Conservation (phyloP, 495 filamentous ascomycete species). For the Penicillium longicatenatum region DNA sequence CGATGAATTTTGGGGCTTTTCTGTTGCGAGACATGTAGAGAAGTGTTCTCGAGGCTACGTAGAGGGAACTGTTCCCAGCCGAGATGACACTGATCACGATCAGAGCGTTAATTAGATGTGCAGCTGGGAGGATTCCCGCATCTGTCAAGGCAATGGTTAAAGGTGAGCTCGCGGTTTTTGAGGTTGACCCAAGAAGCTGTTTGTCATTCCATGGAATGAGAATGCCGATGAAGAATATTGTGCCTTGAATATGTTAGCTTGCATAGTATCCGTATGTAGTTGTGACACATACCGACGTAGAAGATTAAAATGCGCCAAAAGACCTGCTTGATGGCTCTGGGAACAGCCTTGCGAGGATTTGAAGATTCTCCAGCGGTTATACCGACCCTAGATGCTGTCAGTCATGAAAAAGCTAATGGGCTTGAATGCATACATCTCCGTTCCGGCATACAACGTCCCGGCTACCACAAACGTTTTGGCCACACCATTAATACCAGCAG, state of each 20-base stretch:
- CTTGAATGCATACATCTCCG: constrained; percentile 53
- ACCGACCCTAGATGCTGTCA: constrained; percentile 48
- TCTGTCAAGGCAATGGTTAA: constrained; percentile 72
- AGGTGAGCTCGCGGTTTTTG: constrained; percentile 64
- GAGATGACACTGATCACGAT: constrained; percentile 70
- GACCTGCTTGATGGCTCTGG: constrained; percentile 66
- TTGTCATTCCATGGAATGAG: constrained; percentile 59
- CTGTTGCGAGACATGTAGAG: constrained; percentile 65
- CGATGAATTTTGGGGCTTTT: constrained; percentile 67
- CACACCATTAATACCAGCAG: constrained; percentile 60
- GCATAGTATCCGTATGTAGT: too few relatives aligned
- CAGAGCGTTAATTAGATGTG: constrained; percentile 70
- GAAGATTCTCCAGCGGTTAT: constrained; percentile 67
- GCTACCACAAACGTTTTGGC: constrained; percentile 64
- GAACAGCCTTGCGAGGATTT: constrained; percentile 63
- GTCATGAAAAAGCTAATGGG: neutral
- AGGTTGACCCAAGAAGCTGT: constrained; percentile 43
- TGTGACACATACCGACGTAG: constrained; percentile 60
- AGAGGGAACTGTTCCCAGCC: constrained; percentile 70
- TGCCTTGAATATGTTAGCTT: constrained; percentile 19
- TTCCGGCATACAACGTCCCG: constrained; percentile 70
- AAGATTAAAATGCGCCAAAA: constrained; percentile 74
- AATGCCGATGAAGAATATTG: constrained; percentile 70
- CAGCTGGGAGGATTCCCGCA: constrained; percentile 67
- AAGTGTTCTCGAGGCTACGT: constrained; percentile 66